Evolutionary conservation across 1,139 yeast species (phyloP), one percentile per base, ranked within the genome.

Genomic region (Yamadazyma atmosphaerica): DNA sequence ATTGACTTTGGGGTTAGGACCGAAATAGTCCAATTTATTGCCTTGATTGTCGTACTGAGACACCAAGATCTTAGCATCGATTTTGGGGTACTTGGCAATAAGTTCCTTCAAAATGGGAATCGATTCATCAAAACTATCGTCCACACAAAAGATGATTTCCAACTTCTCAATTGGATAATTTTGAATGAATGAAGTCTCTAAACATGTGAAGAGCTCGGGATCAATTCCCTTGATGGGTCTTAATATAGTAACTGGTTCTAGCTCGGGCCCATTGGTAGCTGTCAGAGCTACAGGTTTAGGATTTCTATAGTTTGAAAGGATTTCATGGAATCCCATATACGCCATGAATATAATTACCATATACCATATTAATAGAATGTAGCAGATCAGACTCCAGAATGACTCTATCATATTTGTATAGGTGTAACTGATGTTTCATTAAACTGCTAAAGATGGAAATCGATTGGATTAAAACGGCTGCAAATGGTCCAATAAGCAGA

Each of bases 1-100:
- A 61, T 87, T 87, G 40, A 88, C 86, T 60, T 88, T 88, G 9
- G 97, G 97, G 54, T 88, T 88, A 2, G 95, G 95, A 1, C 96
- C 96, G 51, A 68, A 83, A 49, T 74, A 74, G 39, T 74, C 80
- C 25, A 60, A 58, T 6, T 46, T 42, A 7, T 35, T 35, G 2
- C 60, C 64, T 27, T 64, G 61, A 16, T 70, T 59, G 21, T 49
- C 47, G 14, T 56, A 53, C 34, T 61, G 62, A 17, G 74, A 78
- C 1, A 84, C 59, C 43, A 87, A 56, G 4, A 88, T 65, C 39
- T 70, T 68, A 15, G 89, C 75, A 52, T 84, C 81, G 4, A 81
- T 68, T 3, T 69, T 54, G 0, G 88, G 83, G 56, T 81, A 80
- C 45, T 69, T 72, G 0, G 54, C 51, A 11, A 85, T 68, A 15